phyloP scores from a whole-genome alignment of 2,329 filamentous ascomycete genomes.

The Monilinia vaccinii-corymbosi region DNA sequence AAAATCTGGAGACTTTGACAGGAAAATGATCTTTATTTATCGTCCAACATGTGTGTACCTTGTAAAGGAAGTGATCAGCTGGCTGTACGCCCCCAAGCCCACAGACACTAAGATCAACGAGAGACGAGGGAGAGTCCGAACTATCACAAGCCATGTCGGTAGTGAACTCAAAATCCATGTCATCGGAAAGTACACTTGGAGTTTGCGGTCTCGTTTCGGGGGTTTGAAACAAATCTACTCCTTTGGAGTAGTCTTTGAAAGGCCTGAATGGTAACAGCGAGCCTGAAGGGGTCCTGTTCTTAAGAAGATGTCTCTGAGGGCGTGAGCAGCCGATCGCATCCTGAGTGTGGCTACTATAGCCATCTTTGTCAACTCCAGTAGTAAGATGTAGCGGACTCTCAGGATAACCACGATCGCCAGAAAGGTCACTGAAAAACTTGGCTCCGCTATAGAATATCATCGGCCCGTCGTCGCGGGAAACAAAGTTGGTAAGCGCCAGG shows the following conservation, averaged over 20 bases:
- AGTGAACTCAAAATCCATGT: conserved; percentile 28
- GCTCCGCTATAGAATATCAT: conserved; percentile 80
- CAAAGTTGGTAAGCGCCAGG: conserved; percentile 28
- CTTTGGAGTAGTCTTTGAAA: conserved; percentile 35
- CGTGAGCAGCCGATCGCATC: conserved; percentile 16
- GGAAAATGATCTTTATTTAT: background rate
- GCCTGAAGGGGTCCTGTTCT: conserved; percentile 16
- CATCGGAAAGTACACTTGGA: conserved; percentile 18
- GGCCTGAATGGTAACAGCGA: conserved; percentile 34
- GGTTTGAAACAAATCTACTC: conserved; percentile 14
- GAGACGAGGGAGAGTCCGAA: background rate
- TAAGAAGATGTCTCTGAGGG: background rate
- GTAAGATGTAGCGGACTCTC: conserved; percentile 42
- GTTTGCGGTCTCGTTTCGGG: conserved; percentile 18
- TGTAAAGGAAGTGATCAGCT: conserved; percentile 54
- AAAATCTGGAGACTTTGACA: conserved; percentile 14
- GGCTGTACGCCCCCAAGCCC: conserved; percentile 51
- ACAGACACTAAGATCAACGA: conserved; percentile 42
- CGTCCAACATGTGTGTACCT: conserved; percentile 34
- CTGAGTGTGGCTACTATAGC: conserved; percentile 20
- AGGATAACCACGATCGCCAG: conserved; percentile 49
- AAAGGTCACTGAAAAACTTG: conserved; percentile 72
- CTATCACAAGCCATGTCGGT: conserved; percentile 9
- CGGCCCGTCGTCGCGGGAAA: conserved; percentile 52
- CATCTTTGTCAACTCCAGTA: conserved; percentile 36